phyloP scores from a whole-genome alignment of 495 filamentous ascomycete species.

The Neurospora hispaniola region DNA sequence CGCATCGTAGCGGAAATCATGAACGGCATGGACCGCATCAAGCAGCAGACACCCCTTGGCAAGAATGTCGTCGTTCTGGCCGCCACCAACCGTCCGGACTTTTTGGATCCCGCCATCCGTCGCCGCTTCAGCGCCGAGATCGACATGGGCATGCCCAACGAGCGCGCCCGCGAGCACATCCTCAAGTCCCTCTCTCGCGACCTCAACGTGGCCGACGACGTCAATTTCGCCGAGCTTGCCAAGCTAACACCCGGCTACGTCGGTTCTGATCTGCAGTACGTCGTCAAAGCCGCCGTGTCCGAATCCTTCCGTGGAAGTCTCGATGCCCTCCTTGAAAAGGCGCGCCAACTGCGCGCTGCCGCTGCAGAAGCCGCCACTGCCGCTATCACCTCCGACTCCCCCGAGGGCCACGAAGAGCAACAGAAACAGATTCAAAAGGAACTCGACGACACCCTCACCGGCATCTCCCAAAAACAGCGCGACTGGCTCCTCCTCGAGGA shows the following conservation, averaged over 20 bases:
- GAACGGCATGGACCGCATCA: slow-evolving; percentile 79
- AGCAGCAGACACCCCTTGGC: slow-evolving; percentile 65
- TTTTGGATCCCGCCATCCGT: slow-evolving; percentile 76
- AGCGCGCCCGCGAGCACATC: slow-evolving; percentile 73
- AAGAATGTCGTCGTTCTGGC: slow-evolving; percentile 91
- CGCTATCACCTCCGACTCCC: not conserved
- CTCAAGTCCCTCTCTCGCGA: slow-evolving; percentile 66
- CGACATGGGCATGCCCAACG: slow-evolving; percentile 88
- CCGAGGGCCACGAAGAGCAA: not conserved
- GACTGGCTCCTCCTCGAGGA: slow-evolving; percentile 26
- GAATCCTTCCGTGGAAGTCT: slow-evolving; percentile 17
- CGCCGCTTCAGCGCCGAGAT: slow-evolving; percentile 89
- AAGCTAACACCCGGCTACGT: slow-evolving; percentile 91
- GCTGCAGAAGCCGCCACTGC: slow-evolving; percentile 38
- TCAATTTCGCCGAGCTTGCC: slow-evolving; percentile 71
- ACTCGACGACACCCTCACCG: not conserved
- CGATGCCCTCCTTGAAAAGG: slow-evolving; percentile 12
- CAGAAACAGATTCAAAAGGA: not conserved
- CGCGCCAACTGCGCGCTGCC: slow-evolving; percentile 27
- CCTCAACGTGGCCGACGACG: slow-evolving; percentile 54
- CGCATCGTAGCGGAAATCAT: slow-evolving; percentile 89
- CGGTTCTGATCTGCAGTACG: slow-evolving; percentile 79
- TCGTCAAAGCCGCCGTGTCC: slow-evolving; percentile 42
- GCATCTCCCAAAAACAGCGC: slow-evolving; percentile 30
- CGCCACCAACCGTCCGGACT: slow-evolving; percentile 87